Evolutionary conservation across 345 rosid genomes (phyloP).

Genomic region (Erucastrum elatum): DNA sequence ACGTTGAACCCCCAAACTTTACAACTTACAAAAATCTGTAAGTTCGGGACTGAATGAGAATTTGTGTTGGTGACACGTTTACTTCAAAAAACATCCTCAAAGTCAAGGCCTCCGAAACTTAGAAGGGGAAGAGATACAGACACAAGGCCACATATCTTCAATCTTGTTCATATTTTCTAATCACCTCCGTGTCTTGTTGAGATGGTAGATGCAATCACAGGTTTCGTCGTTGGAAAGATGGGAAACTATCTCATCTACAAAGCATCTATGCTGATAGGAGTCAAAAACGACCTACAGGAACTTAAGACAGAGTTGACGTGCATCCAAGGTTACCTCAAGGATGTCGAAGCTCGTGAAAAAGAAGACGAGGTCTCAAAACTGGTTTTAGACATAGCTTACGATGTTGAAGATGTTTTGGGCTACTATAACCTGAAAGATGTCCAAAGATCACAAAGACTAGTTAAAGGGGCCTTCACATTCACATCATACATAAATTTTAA

Average conservation of each 20-base stretch:
- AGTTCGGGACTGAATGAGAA: neutral
- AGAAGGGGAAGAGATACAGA: too few species aligned
- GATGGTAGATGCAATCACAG: constrained; percentile 22
- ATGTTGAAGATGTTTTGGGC: constrained; percentile 22
- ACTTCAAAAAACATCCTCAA: neutral
- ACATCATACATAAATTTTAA: too few species aligned
- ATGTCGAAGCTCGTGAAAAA: constrained; percentile 26
- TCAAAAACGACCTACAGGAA: constrained; percentile 9
- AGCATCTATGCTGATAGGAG: constrained; percentile 38
- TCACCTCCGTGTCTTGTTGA: neutral
- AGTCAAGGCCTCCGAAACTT: neutral
- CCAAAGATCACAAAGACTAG: constrained; percentile 18
- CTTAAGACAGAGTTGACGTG: constrained; percentile 38
- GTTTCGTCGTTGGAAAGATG: constrained; percentile 12
- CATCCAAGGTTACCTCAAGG: constrained; percentile 21
- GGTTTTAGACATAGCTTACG: constrained; percentile 20
- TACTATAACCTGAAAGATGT: neutral
- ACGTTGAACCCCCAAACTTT: neutral
- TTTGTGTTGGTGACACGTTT: neutral
- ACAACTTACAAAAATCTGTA: neutral
- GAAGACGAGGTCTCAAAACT: constrained; percentile 19
- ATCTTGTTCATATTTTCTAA: neutral
- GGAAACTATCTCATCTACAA: constrained; percentile 49
- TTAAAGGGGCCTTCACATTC: too few species aligned
- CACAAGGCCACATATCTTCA: neutral